phyloP scores from a whole-genome alignment of 1,139 yeast species.

The Diutina ranongensis region DNA sequence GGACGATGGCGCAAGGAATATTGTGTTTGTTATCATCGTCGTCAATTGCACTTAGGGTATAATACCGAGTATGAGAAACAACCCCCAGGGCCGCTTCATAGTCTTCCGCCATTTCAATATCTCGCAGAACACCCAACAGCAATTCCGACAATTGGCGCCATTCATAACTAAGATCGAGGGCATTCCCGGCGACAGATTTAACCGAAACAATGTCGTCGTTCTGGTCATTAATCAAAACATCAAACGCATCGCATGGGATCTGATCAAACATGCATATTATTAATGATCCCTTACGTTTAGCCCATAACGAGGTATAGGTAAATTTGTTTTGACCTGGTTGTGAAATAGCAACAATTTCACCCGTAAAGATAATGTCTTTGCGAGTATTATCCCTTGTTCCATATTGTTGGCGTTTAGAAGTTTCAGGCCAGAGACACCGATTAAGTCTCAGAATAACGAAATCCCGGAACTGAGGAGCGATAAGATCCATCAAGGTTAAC shows the following conservation, averaged over 20 bases:
- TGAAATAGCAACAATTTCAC: slow-evolving; percentile 47
- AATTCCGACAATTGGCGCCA: not conserved
- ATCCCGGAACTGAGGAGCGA: slow-evolving; percentile 62
- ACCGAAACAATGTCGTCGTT: not conserved
- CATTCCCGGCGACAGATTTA: not conserved
- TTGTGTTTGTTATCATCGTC: slow-evolving; percentile 17
- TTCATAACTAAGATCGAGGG: not conserved
- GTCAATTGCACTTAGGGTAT: slow-evolving; percentile 39
- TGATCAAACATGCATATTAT: slow-evolving; percentile 83
- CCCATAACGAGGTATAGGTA: slow-evolving; percentile 85
- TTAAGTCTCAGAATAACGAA: slow-evolving; percentile 50
- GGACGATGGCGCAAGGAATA: slow-evolving; percentile 63
- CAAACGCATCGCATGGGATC: slow-evolving; percentile 72
- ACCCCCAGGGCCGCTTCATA: not conserved
- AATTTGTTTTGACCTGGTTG: slow-evolving; percentile 37
- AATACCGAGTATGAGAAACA: slow-evolving; percentile 48
- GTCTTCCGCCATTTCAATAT: not conserved
- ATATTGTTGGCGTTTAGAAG: not conserved
- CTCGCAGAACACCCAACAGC: not conserved
- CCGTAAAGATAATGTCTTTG: slow-evolving; percentile 31
- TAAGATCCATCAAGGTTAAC: slow-evolving; percentile 60
- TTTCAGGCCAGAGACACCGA: not conserved
- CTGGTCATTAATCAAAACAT: slow-evolving; percentile 27
- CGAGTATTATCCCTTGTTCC: slow-evolving; percentile 26
- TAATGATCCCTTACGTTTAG: slow-evolving; percentile 58